Percentiles rank a stretch among this genome's conserved stretches.
Conservation (phyloP, 495 filamentous ascomycete species). For the Glarea lozoyensis region DNA sequence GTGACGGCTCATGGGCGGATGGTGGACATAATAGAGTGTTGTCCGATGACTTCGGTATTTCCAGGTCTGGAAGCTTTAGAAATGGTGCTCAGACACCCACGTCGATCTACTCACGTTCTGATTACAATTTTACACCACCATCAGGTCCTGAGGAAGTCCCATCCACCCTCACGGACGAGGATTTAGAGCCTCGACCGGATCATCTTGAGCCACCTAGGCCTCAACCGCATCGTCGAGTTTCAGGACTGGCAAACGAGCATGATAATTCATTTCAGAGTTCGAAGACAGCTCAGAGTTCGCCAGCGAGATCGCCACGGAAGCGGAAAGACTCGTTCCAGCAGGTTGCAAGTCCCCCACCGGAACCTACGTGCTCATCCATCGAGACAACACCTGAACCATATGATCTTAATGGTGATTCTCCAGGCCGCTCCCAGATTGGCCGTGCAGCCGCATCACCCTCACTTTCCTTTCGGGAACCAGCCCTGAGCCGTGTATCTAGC, state of each 20-base stretch:
- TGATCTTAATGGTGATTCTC: background rate
- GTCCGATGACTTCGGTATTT: slow-evolving; percentile 6
- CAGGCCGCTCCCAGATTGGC: background rate
- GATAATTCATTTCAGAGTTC: too few species aligned
- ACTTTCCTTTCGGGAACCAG: too few species aligned
- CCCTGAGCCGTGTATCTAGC: background rate
- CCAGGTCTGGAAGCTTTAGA: slow-evolving; percentile 7
- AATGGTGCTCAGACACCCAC: slow-evolving; percentile 13
- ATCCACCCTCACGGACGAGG: background rate
- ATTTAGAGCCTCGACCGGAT: background rate
- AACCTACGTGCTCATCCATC: background rate
- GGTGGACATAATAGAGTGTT: slow-evolving; percentile 5
- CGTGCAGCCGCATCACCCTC: background rate
- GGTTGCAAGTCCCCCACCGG: background rate
- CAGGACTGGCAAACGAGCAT: background rate
- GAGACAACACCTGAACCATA: background rate
- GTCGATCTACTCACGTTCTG: slow-evolving; percentile 9
- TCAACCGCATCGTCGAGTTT: background rate
- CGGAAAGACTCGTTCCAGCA: slow-evolving; percentile 1
- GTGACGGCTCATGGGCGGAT: slow-evolving; percentile 11
- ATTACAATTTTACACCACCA: slow-evolving; percentile 12
- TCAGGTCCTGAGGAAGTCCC: slow-evolving; percentile 10
- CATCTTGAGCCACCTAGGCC: background rate
- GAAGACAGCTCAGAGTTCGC: background rate
- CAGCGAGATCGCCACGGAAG: background rate